Evolutionary conservation across 768 basidiomycete species (phyloP).

Genomic region (Kwoniella europaea): DNA sequence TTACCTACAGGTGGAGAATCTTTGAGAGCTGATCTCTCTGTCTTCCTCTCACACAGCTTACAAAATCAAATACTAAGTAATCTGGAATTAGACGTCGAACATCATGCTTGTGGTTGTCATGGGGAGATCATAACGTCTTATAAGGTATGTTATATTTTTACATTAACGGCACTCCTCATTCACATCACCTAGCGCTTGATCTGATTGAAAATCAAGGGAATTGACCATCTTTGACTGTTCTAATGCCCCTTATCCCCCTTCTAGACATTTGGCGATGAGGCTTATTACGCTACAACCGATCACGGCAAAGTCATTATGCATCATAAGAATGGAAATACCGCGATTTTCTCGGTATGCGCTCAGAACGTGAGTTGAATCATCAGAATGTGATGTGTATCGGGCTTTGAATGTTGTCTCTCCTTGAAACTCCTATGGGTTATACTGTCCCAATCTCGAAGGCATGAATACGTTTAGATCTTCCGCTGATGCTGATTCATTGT

Average conservation of each 20-base stretch:
- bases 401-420: too few species aligned
- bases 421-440: too few species aligned
- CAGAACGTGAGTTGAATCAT: slow-evolving; percentile 19
- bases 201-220: not conserved
- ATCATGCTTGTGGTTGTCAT: slow-evolving; percentile 31
- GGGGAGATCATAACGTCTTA: slow-evolving; percentile 35
- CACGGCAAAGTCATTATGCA: slow-evolving; percentile 42
- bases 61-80: slow-evolving; percentile 18
- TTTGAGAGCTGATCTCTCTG: not conserved
- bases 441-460: too few species aligned
- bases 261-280: slow-evolving; percentile 24
- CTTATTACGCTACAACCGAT: slow-evolving; percentile 42
- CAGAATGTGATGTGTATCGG: too few species aligned
- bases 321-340: slow-evolving; percentile 21
- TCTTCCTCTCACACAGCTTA: not conserved
- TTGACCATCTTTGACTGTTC: not conserved
- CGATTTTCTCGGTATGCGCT: slow-evolving; percentile 28
- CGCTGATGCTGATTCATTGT: not conserved
- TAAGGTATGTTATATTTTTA: slow-evolving; percentile 13
- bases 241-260: not conserved
- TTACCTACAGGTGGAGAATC: not conserved
- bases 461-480: too few species aligned
- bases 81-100: slow-evolving; percentile 18
- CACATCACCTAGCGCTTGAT: not conserved
- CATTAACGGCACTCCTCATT: not conserved